Percentiles rank a stretch among this genome's conserved stretches.
Evolutionary conservation across 495 filamentous ascomycete genomes (phyloP).

Genomic region (Evansstolkia leycettana): DNA sequence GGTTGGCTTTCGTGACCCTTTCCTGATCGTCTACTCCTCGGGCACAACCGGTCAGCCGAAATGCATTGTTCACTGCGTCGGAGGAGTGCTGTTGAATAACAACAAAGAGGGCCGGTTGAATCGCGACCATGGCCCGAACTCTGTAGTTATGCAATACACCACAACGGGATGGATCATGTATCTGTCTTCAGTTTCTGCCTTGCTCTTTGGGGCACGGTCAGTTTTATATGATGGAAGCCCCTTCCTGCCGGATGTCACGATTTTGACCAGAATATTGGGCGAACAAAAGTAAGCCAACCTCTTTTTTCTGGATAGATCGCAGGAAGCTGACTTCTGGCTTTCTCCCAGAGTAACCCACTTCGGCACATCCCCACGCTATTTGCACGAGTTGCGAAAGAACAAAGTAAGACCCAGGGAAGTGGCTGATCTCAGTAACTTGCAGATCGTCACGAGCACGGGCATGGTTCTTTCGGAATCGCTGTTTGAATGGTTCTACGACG

Average conservation of each 20-base stretch:
- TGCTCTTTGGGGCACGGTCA: conserved; percentile 43
- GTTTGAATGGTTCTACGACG: conserved; percentile 76
- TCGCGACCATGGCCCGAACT: conserved; percentile 33
- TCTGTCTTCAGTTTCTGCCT: conserved; percentile 36
- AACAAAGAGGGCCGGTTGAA: conserved; percentile 54
- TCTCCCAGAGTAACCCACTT: conserved; percentile 36
- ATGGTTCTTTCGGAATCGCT: conserved; percentile 65
- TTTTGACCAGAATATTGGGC: conserved; percentile 45
- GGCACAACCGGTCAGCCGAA: conserved; percentile 67
- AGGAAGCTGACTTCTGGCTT: no score
- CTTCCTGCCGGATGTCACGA: conserved; percentile 49
- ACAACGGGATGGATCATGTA: conserved; percentile 86
- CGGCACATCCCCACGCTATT: conserved; percentile 62
- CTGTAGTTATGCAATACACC: conserved; percentile 43
- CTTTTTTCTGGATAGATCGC: conserved; percentile 7
- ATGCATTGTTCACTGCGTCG: conserved; percentile 60
- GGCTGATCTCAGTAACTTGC: conserved; percentile 46
- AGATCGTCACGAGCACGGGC: conserved; percentile 53
- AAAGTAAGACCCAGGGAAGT: conserved; percentile 45
- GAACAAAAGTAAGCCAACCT: conserved; percentile 38
- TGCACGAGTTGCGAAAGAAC: conserved; percentile 53
- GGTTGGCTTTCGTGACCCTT: conserved; percentile 54
- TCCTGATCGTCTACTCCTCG: conserved; percentile 58
- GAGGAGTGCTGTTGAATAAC: conserved; percentile 44
- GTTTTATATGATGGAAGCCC: conserved; percentile 70